Conservation (phyloP, 805 yeast genomes). For the Yueomyces sp. region DNA sequence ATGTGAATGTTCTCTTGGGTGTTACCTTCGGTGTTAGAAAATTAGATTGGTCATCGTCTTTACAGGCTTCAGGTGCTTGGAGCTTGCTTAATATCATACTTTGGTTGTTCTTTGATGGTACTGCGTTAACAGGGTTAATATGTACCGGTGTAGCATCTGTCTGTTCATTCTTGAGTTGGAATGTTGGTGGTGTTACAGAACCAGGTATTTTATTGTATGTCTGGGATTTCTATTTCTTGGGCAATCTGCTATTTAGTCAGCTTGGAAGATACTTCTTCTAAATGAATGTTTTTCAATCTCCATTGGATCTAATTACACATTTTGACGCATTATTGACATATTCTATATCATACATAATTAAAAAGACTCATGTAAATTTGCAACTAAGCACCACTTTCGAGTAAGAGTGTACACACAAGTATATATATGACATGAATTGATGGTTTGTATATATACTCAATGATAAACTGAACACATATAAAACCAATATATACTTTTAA, state of each 20-base stretch:
- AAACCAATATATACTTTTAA: no score
- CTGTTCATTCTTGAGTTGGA: constrained; percentile 6
- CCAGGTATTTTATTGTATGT: constrained; percentile 10
- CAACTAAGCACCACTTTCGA: no score
- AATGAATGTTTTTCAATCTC: constrained; percentile 1
- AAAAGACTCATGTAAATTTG: no score
- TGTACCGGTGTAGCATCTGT: constrained; percentile 6
- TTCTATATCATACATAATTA: no score
- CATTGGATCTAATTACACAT: not conserved
- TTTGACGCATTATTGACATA: not conserved
- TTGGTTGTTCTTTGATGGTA: constrained; percentile 55
- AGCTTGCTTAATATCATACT: constrained; percentile 47
- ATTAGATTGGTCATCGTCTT: constrained; percentile 52
- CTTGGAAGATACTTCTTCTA: constrained; percentile 43
- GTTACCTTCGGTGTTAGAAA: constrained; percentile 57
- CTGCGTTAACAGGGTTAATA: constrained; percentile 37
- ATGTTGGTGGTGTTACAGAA: constrained; percentile 12
- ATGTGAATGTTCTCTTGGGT: constrained; percentile 49
- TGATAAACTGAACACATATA: no score
- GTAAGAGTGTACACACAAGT: no score
- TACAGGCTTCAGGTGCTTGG: constrained; percentile 56
- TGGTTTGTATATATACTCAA: no score
- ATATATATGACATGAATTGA: no score
- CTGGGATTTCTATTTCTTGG: constrained; percentile 48
- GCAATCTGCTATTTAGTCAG: constrained; percentile 54